Evolutionary conservation across 805 yeast species (phyloP).

Genomic region (Tetrapisispora namnaoensis): DNA sequence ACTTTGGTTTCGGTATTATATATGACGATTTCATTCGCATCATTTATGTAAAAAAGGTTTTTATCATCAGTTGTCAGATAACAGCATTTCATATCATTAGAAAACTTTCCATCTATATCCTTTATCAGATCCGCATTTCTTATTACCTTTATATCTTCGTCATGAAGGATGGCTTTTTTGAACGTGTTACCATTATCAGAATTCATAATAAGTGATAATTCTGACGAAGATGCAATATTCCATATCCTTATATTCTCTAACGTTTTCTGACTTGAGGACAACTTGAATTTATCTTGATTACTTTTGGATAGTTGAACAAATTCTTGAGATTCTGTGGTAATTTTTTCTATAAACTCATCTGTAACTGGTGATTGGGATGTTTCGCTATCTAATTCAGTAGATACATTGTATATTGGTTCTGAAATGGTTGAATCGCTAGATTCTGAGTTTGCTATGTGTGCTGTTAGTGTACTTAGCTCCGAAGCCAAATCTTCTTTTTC

Average conservation of each 20-base stretch:
- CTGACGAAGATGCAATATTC: not conserved
- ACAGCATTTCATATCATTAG: not conserved
- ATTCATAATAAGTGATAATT: not conserved
- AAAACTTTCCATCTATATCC: not conserved
- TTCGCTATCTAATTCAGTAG: not conserved
- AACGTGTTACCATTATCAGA: not conserved
- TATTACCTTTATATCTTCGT: not conserved
- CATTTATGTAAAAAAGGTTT: not conserved
- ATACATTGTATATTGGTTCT: not conserved
- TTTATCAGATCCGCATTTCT: not conserved
- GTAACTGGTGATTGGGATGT: not conserved
- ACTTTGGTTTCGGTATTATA: not conserved
- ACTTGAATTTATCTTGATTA: slow-evolving; percentile 3
- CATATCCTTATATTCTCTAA: not conserved
- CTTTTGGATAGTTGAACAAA: slow-evolving; percentile 1
- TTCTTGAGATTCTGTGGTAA: slow-evolving; percentile 1
- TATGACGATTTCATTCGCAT: not conserved
- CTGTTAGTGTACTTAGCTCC: slow-evolving; percentile 52
- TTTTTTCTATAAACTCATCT: slow-evolving; percentile 2
- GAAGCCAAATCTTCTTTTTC: slow-evolving; percentile 66
- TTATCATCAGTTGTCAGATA: not conserved
- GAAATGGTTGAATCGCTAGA: slow-evolving; percentile 17
- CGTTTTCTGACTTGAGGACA: not conserved
- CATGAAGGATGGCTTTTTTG: not conserved
- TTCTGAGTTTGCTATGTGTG: slow-evolving; percentile 21